Percentiles rank a stretch among this genome's conserved stretches.
phyloP scores from a whole-genome alignment of 2,329 filamentous ascomycete species.

The Pochonia chlamydosporia region DNA sequence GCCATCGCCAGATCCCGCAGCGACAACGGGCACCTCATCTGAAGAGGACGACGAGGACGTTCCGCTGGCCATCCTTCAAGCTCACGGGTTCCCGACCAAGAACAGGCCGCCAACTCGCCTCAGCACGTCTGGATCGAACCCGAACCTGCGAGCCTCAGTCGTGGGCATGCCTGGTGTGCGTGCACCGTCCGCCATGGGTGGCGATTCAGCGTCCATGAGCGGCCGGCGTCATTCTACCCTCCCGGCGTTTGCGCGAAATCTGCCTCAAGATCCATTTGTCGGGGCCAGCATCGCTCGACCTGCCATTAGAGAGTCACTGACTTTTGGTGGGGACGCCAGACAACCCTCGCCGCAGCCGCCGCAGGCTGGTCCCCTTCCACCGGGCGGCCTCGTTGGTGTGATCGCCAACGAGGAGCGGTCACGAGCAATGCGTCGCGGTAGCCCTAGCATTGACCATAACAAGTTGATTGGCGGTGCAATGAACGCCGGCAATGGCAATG shows the following conservation, averaged over 20 bases:
- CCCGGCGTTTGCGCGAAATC: slow-evolving; percentile 74
- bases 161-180: slow-evolving; percentile 39
- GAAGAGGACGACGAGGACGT: slow-evolving; percentile 90
- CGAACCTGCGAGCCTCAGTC: slow-evolving; percentile 59
- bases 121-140: slow-evolving; percentile 60
- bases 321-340: slow-evolving; percentile 54
- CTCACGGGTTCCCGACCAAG: slow-evolving; percentile 80
- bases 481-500: slow-evolving; percentile 30
- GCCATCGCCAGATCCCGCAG: slow-evolving; percentile 28
- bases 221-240: slow-evolving; percentile 41
- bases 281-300: slow-evolving; percentile 71
- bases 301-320: slow-evolving; percentile 67
- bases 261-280: slow-evolving; percentile 81
- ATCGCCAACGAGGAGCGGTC: slow-evolving; percentile 82
- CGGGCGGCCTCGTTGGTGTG: slow-evolving; percentile 78
- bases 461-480: slow-evolving; percentile 28
- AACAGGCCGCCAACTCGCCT: slow-evolving; percentile 67
- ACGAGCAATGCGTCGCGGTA: slow-evolving; percentile 71
- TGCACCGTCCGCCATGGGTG: slow-evolving; percentile 48
- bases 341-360: slow-evolving; percentile 31
- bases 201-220: slow-evolving; percentile 36
- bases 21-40: slow-evolving; percentile 51
- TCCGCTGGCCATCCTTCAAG: slow-evolving; percentile 77
- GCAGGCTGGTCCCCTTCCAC: slow-evolving; percentile 40
- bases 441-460: slow-evolving; percentile 57